Conservation (phyloP, 768 basidiomycete species). For the Kwoniella sp. region DNA sequence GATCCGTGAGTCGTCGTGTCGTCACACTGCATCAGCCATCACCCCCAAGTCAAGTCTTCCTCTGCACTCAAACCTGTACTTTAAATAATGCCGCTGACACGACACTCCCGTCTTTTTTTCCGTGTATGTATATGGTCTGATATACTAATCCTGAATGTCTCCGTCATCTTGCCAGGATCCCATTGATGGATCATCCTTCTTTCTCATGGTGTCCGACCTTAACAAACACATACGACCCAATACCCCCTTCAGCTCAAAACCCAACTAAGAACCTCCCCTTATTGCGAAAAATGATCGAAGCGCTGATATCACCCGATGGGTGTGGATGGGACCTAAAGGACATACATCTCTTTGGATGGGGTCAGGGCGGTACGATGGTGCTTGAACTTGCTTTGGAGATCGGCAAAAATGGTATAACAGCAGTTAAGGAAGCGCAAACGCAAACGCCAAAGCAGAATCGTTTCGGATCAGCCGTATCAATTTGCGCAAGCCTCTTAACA, state of each 20-base stretch:
- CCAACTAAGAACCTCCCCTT: constrained; percentile 27
- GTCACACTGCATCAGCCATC: too few relatives aligned
- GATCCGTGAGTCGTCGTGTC: constrained; percentile 41
- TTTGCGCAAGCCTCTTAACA: constrained; percentile 43
- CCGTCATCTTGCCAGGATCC: constrained; percentile 26
- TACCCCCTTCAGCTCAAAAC: constrained; percentile 32
- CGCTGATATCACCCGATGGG: constrained; percentile 31
- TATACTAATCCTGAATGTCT: too few relatives aligned
- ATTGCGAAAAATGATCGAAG: constrained; percentile 30
- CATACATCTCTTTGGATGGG: constrained; percentile 55
- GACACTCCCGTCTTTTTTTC: too few relatives aligned
- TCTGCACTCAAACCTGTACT: too few relatives aligned
- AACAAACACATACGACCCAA: constrained; percentile 38
- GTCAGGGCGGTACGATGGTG: constrained; percentile 48
- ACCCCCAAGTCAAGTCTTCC: too few relatives aligned
- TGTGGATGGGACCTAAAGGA: constrained; percentile 40
- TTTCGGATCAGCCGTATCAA: constrained; percentile 37
- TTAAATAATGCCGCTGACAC: too few relatives aligned
- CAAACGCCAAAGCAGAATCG: constrained; percentile 6
- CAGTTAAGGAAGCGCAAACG: not conserved
- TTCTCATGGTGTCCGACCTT: constrained; percentile 52
- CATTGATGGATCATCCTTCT: constrained; percentile 42
- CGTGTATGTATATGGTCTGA: too few relatives aligned
- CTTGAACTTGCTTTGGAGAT: constrained; percentile 44
- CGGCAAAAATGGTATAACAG: constrained; percentile 13